Evolutionary conservation across 2,329 filamentous ascomycete genomes (phyloP), one percentile per base, ranked within the genome.

Genomic region (Blumeriella jaapii): DNA sequence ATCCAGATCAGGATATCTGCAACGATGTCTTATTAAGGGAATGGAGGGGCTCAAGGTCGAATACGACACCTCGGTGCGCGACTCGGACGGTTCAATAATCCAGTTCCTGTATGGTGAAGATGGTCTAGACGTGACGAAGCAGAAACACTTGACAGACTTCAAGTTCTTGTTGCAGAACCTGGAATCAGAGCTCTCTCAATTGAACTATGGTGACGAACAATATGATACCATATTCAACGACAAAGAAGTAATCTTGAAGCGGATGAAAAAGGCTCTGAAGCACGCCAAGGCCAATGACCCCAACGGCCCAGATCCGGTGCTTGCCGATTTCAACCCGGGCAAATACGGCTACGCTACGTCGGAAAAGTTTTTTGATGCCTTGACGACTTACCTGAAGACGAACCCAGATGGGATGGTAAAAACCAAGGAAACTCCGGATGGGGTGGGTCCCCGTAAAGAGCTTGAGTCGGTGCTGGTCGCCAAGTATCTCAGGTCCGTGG

Each of bases 61-160:
- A 42, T 96, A 98, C 56, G 91, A 98, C 54, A 87, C 80, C 6
- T 93, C 87, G 1, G 91, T 98, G 11, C 77, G 91, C 44, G 89
- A 98, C 52, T 79, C 89, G 1, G 93, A 98, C 56, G 93, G 93
- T 15, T 84, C 82, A 2, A 71, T 98, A 52, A 71, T 98, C 2
- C 91, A 98, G 55, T 96, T 98, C 60, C 60, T 98, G 19, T 98
- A 96, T 55, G 91, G 91, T 41, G 91, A 98, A 58, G 91, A 98
- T 54, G 91, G 89, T 20, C 68, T 96, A 13, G 91, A 98, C 56
- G 82, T 93, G 32, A 84, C 84, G 2, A 96, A 95, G 60, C 84
- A 93, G 50, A 91, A 85, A 53, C 93, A 95, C 56, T 67, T 98
- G 15, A 77, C 70, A 24, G 79, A 96, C 55, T 96, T 95, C 59